Conservation (phyloP, 495 filamentous ascomycete species). For the Recurvomyces mirabilis region DNA sequence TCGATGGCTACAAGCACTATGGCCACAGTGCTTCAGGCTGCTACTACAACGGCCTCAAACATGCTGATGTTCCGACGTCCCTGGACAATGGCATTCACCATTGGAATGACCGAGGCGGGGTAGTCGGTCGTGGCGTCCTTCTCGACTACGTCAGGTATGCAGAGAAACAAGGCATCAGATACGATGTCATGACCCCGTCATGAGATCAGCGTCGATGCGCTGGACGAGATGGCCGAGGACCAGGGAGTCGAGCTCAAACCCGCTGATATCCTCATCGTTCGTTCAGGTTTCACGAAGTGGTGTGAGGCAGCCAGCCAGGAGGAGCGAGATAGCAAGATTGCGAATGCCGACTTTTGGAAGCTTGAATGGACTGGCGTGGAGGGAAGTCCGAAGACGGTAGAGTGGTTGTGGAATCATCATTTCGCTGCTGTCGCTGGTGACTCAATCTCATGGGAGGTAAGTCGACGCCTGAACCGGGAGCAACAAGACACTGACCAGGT, state of each 20-base stretch:
- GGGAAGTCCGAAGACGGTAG: constrained; percentile 33
- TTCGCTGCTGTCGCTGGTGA: constrained; percentile 54
- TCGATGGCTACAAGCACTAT: constrained; percentile 23
- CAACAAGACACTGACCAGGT: neutral
- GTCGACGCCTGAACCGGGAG: constrained; percentile 30
- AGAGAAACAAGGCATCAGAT: constrained; percentile 36
- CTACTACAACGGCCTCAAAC: constrained; percentile 17
- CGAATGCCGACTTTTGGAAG: neutral
- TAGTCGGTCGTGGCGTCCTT: constrained; percentile 48
- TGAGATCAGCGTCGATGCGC: constrained; percentile 47
- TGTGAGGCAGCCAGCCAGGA: constrained; percentile 41
- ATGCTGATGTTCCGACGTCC: constrained; percentile 7
- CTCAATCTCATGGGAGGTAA: constrained; percentile 49
- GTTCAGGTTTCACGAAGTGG: constrained; percentile 56
- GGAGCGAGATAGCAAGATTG: constrained; percentile 22
- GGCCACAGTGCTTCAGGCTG: constrained; percentile 2
- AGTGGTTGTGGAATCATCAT: constrained; percentile 57
- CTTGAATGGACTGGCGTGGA: constrained; percentile 8
- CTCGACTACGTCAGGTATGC: constrained; percentile 45
- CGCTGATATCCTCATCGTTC: constrained; percentile 57
- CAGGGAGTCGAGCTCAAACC: constrained; percentile 48
- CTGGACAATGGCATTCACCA: constrained; percentile 34
- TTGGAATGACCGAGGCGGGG: constrained; percentile 39
- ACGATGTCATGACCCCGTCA: constrained; percentile 49
- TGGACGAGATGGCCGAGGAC: constrained; percentile 46